These are phyloP conservation scores for Staphylotrichum tortipilum DNA, from an alignment of 495 filamentous ascomycete genomes.

Conservation along the genomic window DNA sequence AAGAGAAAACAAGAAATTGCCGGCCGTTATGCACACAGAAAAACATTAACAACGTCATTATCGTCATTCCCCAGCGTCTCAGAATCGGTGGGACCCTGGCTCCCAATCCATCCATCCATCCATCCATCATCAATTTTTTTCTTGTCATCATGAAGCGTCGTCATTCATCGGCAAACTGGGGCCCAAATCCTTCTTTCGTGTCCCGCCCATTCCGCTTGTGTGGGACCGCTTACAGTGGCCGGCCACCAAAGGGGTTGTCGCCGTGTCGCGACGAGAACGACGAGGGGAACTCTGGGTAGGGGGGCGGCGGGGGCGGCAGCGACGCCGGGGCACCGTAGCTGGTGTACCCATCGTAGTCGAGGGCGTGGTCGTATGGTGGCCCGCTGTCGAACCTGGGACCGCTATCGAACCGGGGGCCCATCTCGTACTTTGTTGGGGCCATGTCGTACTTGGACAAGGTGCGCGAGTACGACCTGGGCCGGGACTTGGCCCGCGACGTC, in stretches of 20 bases:
- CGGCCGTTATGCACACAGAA: conserved; percentile 7
- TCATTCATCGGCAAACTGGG: neutral
- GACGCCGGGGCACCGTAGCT: neutral
- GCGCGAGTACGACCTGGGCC: conserved; percentile 30
- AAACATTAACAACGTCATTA: conserved; percentile 13
- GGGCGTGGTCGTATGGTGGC: neutral
- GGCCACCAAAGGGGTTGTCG: neutral
- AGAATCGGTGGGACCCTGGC: neutral
- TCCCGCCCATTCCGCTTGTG: neutral
- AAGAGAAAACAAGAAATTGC: conserved; percentile 6
- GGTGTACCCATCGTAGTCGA: conserved; percentile 12
- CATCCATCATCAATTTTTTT: conserved; percentile 2
- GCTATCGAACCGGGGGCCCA: too few species aligned
- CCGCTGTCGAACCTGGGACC: conserved; percentile 1
- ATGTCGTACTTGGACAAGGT: conserved; percentile 19
- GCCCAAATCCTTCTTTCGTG: neutral
- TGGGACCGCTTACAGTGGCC: neutral
- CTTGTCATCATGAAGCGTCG: conserved; percentile 4
- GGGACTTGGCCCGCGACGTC: conserved; percentile 29
- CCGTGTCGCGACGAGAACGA: conserved; percentile 4
- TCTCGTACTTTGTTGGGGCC: conserved; percentile 4
- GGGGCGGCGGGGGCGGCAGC: conserved; percentile 8
- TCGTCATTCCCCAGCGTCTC: conserved; percentile 10
- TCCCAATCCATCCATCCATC: neutral
- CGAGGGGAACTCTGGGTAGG: conserved; percentile 12